These are phyloP conservation scores for Geotrichum candidum DNA, from an alignment of 1,139 yeast species.

Conservation along the genomic window DNA sequence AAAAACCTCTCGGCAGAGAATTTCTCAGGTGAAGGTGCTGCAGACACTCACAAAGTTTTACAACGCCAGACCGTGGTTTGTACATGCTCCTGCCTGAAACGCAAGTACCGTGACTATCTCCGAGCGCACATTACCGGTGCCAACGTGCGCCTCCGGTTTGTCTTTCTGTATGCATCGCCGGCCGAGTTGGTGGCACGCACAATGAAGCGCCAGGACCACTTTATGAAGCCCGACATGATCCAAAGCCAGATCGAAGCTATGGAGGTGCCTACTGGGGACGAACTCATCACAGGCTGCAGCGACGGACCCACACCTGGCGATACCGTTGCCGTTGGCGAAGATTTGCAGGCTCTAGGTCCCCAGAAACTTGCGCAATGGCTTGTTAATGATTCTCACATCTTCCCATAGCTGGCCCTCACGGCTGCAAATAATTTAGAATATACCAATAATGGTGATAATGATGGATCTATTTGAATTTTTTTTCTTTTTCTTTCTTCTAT, in stretches of 20 bases:
- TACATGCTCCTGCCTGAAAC: conserved; percentile 81
- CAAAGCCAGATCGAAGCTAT: conserved; percentile 67
- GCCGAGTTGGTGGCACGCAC: conserved; percentile 60
- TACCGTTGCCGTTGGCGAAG: not conserved
- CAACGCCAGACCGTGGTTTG: conserved; percentile 43
- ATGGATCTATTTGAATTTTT: too few species aligned
- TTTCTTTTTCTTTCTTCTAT: too few species aligned
- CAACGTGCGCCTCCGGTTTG: conserved; percentile 47
- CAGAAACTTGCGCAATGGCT: not conserved
- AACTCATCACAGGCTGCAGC: not conserved
- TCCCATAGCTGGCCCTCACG: not conserved
- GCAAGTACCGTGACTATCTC: conserved; percentile 59
- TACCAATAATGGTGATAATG: too few species aligned
- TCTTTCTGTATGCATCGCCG: conserved; percentile 60
- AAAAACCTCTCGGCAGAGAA: not conserved
- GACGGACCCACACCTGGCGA: not conserved
- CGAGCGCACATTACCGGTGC: conserved; percentile 25
- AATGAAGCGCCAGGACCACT: conserved; percentile 60
- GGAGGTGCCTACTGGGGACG: conserved; percentile 51
- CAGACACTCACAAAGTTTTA: not conserved
- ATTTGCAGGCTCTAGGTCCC: not conserved
- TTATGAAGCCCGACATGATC: conserved; percentile 82
- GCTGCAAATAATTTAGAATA: not conserved
- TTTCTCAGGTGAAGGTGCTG: not conserved
- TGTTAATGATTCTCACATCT: not conserved